phyloP scores from a whole-genome alignment of 1,139 yeast species.

The Geotrichum restrictum region DNA sequence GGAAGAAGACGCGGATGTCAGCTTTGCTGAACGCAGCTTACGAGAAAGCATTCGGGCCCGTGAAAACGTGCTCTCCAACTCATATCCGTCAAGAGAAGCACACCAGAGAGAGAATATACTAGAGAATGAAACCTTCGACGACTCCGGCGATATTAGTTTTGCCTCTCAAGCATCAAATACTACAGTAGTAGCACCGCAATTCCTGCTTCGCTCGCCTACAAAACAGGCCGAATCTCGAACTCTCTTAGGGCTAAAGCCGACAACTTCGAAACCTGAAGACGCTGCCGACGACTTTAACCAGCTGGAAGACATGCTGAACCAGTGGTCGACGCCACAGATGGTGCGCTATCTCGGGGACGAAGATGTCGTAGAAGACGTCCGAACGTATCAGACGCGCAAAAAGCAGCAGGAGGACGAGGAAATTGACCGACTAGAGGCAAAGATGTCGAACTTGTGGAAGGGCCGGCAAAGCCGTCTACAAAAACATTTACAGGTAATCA shows the following conservation, averaged over 20 bases:
- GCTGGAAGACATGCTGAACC: conserved; percentile 8
- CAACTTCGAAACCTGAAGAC: background rate
- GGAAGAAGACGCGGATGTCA: conserved; percentile 6
- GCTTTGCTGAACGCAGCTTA: conserved; percentile 6
- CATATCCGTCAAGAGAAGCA: background rate
- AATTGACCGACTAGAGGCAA: conserved; percentile 7
- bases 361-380: background rate
- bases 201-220: conserved; percentile 5
- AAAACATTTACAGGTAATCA: conserved; percentile 26
- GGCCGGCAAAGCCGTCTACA: conserved; percentile 28
- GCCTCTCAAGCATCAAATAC: background rate
- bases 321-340: conserved; percentile 13
- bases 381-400: conserved; percentile 7
- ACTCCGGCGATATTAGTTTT: background rate
- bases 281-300: conserved; percentile 6
- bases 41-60: conserved; percentile 13
- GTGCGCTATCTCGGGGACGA: conserved; percentile 4
- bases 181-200: background rate
- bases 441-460: conserved; percentile 10
- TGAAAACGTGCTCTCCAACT: conserved; percentile 1
- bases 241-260: background rate
- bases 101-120: background rate
- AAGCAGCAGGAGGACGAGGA: conserved; percentile 14
- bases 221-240: background rate
- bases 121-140: too few relatives aligned